These are phyloP conservation scores for Pythium apleroticum DNA, from an alignment of 352 stramenopile species.

Conservation along the genomic window DNA sequence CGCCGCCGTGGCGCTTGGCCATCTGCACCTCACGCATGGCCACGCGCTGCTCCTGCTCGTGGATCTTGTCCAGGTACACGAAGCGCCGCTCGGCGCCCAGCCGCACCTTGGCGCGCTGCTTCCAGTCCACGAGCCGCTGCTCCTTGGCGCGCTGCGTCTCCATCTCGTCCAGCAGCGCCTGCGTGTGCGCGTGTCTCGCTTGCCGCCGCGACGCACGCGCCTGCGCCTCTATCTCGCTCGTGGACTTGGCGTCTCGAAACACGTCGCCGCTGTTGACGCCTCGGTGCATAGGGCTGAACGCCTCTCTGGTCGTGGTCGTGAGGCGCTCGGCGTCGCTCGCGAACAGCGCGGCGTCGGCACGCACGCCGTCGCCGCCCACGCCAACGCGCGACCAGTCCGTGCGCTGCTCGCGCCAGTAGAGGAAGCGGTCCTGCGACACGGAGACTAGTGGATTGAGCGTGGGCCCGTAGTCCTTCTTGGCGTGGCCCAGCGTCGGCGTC, in stretches of 20 bases:
- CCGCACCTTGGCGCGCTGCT: conserved; percentile 46
- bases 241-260: conserved; percentile 35
- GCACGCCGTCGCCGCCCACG: conserved; percentile 58
- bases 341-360: conserved; percentile 47
- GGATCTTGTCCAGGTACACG: conserved; percentile 56
- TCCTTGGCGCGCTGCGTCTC: conserved; percentile 30
- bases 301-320: conserved; percentile 43
- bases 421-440: conserved; percentile 55
- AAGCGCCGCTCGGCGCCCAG: conserved; percentile 52
- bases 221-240: conserved; percentile 36
- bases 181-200: conserved; percentile 45
- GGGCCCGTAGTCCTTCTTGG: conserved; percentile 18
- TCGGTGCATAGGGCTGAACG: conserved; percentile 56
- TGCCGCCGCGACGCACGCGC: conserved; percentile 33
- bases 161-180: conserved; percentile 39
- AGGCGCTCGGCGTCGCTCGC: conserved; percentile 48
- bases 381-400: conserved; percentile 84
- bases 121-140: conserved; percentile 53
- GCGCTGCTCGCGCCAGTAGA: conserved; percentile 47
- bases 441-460: conserved; percentile 28
- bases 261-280: conserved; percentile 40
- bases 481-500: conserved; percentile 18
- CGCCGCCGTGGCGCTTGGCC: conserved; percentile 66
- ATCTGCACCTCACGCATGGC: conserved; percentile 53
- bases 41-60: conserved; percentile 57